Evolutionary conservation across 164 flowering plant species (phyloP), one percentile per base, ranked within the genome.

Genomic region (Chimonanthus praecox): DNA sequence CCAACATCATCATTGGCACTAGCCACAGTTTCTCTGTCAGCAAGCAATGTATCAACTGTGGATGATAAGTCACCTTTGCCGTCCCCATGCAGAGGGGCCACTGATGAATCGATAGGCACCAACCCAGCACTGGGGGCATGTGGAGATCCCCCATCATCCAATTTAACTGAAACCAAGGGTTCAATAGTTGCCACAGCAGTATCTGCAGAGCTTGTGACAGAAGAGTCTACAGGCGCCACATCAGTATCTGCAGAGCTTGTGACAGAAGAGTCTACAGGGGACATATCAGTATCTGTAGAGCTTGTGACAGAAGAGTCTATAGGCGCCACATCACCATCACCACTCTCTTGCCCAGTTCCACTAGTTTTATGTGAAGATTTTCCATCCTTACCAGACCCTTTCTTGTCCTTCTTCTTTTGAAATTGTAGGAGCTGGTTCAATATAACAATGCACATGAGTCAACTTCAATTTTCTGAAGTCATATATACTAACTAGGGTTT

Each of bases 341-440:
- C 58, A 7, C 20, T 74, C 48, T 83, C 89, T 47, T 68, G 79
- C 54, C 79, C 92, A 60, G 86, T 71, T 75, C 86, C 85, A 76
- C 83, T 79, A 76, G 79, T 71, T 73, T 86, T 92, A 73, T 78
- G 79, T 2, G 87, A 82, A 7, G 92, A 82, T 73, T 85, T 88
- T 58, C 84, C 89, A 47, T 77, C 83, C 76, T 84, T 82, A 71
- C 85, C 80, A 75, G 86, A 80, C 71, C 90, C 90, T 81, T 90
- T 92, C 68, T 69, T 73, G 54, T 87, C 94, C 80, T 92, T 93
- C 83, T 90, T 95, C 79, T 95, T 87, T 51, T 94, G 92, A 81
- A 71, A 96, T 81, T 96, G 98, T 82, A 88, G 92, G 67, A 92
- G 88, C 99, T 95, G 89, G 69, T 43, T 74, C 47, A 73, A 16